phyloP scores from a whole-genome alignment of 2,329 filamentous ascomycete species.

The Colletotrichum sp. region DNA sequence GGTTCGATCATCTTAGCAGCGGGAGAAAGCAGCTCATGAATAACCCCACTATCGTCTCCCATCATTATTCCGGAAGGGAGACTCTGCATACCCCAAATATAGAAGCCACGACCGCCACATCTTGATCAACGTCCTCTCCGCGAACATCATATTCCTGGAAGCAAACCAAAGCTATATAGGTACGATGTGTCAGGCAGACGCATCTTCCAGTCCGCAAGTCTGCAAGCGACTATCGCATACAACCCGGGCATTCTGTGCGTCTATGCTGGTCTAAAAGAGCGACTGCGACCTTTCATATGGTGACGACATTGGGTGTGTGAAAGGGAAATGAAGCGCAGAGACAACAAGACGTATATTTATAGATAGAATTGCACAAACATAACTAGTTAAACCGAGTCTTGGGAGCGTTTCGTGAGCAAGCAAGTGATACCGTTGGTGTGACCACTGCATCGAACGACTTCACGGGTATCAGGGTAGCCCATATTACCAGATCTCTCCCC shows the following conservation, averaged over 20 bases:
- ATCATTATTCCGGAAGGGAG: not conserved
- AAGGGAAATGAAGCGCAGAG: no score
- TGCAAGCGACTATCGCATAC: no score
- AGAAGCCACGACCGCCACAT: not conserved
- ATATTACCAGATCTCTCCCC: not conserved
- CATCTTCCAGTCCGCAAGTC: not conserved
- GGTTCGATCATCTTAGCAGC: not conserved
- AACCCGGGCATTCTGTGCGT: not conserved
- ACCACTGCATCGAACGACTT: no score
- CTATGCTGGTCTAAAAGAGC: not conserved
- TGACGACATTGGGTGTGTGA: no score
- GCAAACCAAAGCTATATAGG: not conserved
- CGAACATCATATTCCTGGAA: not conserved
- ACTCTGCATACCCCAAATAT: not conserved
- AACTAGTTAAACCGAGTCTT: no score
- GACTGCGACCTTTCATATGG: not conserved
- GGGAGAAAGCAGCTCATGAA: not conserved
- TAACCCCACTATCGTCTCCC: not conserved
- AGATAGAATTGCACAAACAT: no score
- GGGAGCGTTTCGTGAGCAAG: no score
- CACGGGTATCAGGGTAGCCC: no score
- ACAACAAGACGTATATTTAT: no score
- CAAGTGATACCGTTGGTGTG: no score
- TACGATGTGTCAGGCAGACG: not conserved
- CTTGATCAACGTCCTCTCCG: accelerated